A percentile compares a stretch with the other conserved stretches of the same genome.
phyloP scores from a whole-genome alignment of 2,329 filamentous ascomycete species.

The Leptographium procerum region DNA sequence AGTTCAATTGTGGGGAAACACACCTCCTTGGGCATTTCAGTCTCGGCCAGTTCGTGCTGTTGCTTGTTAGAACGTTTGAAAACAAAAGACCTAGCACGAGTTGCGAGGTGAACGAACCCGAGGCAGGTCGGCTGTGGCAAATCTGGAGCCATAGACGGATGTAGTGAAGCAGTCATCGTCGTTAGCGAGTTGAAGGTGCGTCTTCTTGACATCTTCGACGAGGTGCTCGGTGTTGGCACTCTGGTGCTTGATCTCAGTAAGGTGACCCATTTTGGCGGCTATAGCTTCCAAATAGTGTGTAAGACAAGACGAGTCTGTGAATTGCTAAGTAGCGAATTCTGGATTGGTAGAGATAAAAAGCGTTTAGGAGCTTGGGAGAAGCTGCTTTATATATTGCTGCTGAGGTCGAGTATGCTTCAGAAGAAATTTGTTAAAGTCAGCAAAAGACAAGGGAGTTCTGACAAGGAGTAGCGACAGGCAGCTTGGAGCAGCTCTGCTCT shows the following conservation, averaged over 20 bases:
- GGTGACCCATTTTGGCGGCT: conserved; percentile 37
- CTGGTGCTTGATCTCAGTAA: conserved; percentile 29
- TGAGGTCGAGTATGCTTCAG: not conserved
- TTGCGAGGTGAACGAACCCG: conserved; percentile 16
- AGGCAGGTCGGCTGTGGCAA: conserved; percentile 70
- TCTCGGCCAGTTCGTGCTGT: conserved; percentile 69
- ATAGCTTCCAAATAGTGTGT: not conserved
- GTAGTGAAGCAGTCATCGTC: conserved; percentile 53
- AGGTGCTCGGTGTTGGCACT: conserved; percentile 18
- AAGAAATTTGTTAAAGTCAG: not conserved
- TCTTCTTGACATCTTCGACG: conserved; percentile 27
- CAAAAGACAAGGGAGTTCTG: not conserved
- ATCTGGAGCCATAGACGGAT: conserved; percentile 80
- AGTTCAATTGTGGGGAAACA: not conserved
- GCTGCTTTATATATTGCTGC: not conserved
- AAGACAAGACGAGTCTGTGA: not conserved
- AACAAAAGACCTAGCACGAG: too few relatives aligned
- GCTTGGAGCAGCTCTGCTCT: not conserved
- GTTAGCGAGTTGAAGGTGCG: conserved; percentile 36
- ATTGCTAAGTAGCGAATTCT: not conserved
- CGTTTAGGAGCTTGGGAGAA: not conserved
- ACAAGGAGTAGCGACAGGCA: not conserved
- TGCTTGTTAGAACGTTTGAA: conserved; percentile 13
- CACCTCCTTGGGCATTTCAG: conserved; percentile 72
- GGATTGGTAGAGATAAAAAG: not conserved